Evolutionary conservation across 495 filamentous ascomycete genomes (phyloP), one percentile per base, ranked within the genome.

Genomic region (Aspergillus bridgeri): DNA sequence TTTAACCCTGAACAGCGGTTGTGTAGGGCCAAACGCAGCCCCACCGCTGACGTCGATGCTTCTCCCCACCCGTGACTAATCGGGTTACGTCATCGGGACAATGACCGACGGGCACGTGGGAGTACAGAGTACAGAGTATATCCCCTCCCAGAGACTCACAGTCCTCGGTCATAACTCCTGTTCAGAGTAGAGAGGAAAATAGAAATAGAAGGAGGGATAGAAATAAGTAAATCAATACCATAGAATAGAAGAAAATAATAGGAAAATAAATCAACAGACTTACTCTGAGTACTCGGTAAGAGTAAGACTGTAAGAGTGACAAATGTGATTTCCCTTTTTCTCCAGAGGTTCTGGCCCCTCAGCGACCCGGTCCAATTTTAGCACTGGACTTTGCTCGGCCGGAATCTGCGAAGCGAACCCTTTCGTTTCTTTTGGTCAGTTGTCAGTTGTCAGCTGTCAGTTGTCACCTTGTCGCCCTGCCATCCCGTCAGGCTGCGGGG

Each of bases 301-400:
- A n/a, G n/a, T n/a, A n/a, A n/a, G n/a, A n/a, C n/a, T n/a, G n/a
- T n/a, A n/a, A n/a, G n/a, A n/a, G n/a, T n/a, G n/a, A n/a, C n/a
- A n/a, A n/a, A n/a, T n/a, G n/a, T n/a, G n/a, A n/a, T n/a, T n/a
- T n/a, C n/a, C n/a, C n/a, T n/a, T n/a, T n/a, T n/a, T n/a, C n/a
- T n/a, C n/a, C 18, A 9, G 45, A 60, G 33, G 63, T 60, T 62
- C 63, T 65, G 60, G 63, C 45, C 63, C 63, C 63, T 57, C 52
- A 60, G 63, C 60, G 59, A 57, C 54, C n/a, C 57, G 52, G 20
- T 48, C 51, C 51, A 24, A 54, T 17, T 52, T 54, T 45, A 54
- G 51, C 13, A 20, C 21, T 22, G 51, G 27, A 17, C 22, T 17
- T 8, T 11, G 19, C 33, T 23, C 42, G 20, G 13, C 20, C 11